phyloP scores from a whole-genome alignment of 2,329 filamentous ascomycete genomes.

The Phaeosphaeriaceae sp. region DNA sequence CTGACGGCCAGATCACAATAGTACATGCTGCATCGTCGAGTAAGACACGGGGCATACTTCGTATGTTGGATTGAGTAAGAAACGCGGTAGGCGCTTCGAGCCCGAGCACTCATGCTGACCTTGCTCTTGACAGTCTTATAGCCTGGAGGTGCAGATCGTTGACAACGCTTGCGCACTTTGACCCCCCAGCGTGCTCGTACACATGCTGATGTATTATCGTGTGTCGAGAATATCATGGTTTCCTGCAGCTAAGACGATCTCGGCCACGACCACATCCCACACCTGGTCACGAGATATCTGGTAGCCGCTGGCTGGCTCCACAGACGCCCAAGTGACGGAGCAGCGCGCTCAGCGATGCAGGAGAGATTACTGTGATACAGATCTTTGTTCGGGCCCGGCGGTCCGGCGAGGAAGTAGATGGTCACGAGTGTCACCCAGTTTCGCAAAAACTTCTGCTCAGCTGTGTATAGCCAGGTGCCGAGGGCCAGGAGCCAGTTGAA shows the following conservation, averaged over 20 bases:
- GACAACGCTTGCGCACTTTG: background rate
- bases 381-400: slow-evolving; percentile 30
- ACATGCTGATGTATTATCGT: background rate
- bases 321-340: background rate
- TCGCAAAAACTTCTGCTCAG: background rate
- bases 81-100: background rate
- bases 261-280: background rate
- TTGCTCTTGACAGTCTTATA: background rate
- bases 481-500: background rate
- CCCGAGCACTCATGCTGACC: background rate
- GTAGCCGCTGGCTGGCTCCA: background rate
- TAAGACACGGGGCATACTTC: background rate
- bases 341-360: background rate
- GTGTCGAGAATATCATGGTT: background rate
- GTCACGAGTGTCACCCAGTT: slow-evolving; percentile 16
- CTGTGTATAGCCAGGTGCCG: background rate
- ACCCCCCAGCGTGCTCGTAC: background rate
- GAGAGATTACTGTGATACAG: slow-evolving; percentile 15
- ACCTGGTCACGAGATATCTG: background rate
- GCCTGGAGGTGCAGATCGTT: background rate
- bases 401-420: slow-evolving; percentile 29
- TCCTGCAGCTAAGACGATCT: background rate
- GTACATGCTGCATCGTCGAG: background rate
- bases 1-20: background rate
- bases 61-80: too few relatives aligned